Evolutionary conservation across 345 rosid genomes (phyloP).

Genomic region (Orychophragmus violaceus): DNA sequence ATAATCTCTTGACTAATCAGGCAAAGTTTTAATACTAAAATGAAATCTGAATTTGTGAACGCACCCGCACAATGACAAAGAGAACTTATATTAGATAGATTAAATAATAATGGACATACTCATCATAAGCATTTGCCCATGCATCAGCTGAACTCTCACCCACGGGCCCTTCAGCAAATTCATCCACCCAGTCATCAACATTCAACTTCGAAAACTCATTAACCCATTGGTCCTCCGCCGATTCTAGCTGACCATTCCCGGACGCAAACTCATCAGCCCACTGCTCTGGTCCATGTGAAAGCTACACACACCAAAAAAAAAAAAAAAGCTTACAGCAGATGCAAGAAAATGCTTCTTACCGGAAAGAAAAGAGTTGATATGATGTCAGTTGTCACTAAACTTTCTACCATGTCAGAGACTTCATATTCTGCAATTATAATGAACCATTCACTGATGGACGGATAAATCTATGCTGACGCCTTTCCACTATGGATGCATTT

Average conservation of each 20-base stretch:
- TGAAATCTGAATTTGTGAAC: too few species aligned
- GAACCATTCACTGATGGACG: background rate
- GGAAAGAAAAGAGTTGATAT: background rate
- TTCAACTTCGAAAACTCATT: conserved; percentile 92
- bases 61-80: too few species aligned
- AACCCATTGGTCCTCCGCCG: conserved; percentile 81
- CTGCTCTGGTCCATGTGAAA: conserved; percentile 54
- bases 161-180: conserved; percentile 69
- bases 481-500: too few species aligned
- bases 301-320: conserved; percentile 36
- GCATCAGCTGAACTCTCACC: conserved; percentile 61
- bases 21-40: background rate
- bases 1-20: conserved; percentile 2
- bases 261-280: conserved; percentile 86
- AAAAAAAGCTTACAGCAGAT: conserved; percentile 2
- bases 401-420: background rate
- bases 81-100: too few species aligned
- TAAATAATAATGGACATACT: conserved; percentile 46
- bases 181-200: conserved; percentile 94
- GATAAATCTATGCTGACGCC: background rate
- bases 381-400: conserved; percentile 8
- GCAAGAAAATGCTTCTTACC: conserved; percentile 16
- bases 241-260: conserved; percentile 47
- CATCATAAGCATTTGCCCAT: conserved; percentile 94
- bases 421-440: conserved; percentile 14